phyloP scores from a whole-genome alignment of 306 rosid genomes.

The Urtica urens region DNA sequence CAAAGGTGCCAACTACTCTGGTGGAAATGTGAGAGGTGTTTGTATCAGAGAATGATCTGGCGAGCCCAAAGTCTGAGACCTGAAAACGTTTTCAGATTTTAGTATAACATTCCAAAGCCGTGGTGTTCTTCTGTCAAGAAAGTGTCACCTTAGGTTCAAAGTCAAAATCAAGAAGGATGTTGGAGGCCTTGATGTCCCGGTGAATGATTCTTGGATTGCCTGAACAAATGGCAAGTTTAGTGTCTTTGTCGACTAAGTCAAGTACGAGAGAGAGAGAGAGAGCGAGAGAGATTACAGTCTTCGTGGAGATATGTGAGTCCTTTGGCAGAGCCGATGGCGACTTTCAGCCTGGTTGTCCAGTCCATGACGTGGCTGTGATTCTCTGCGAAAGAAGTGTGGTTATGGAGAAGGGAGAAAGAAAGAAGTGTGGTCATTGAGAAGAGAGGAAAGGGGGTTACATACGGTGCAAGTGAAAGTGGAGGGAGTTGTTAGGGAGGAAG shows the following conservation, averaged over 20 bases:
- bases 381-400: constrained; percentile 21
- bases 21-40: constrained; percentile 20
- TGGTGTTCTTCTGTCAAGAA: not conserved
- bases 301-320: constrained; percentile 50
- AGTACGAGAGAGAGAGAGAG: not conserved
- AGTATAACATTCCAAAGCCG: not conserved
- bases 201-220: constrained; percentile 54
- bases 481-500: constrained; percentile 36
- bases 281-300: constrained; percentile 32
- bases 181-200: constrained; percentile 63
- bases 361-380: constrained; percentile 22
- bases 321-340: constrained; percentile 44
- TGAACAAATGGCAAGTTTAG: constrained; percentile 6
- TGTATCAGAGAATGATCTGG: constrained; percentile 23
- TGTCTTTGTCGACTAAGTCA: not conserved
- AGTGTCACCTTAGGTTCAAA: constrained; percentile 51
- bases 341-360: constrained; percentile 34
- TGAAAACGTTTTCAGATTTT: too few relatives aligned
- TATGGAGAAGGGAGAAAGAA: too few relatives aligned
- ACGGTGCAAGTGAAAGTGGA: constrained; percentile 55
- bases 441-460: not conserved
- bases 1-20: constrained; percentile 23
- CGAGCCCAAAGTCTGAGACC: constrained; percentile 36
- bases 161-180: constrained; percentile 43
- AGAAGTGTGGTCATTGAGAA: not conserved